Evolutionary conservation across 2,329 filamentous ascomycete species (phyloP), one percentile per base, ranked within the genome.

Genomic region (Venturia nashicola): DNA sequence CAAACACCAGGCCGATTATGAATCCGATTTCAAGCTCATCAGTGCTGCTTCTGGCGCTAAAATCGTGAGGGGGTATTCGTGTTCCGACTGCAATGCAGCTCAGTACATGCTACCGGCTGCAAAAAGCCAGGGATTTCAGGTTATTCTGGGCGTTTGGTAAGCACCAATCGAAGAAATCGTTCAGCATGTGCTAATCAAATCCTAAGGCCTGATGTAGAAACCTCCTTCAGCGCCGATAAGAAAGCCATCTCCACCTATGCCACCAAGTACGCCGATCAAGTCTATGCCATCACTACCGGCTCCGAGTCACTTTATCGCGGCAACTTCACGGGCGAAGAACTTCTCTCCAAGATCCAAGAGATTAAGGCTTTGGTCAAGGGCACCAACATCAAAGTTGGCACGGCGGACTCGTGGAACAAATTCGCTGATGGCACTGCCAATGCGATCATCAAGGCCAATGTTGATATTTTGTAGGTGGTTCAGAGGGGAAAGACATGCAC

Each of bases 361-460:
- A 82, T 88, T 67, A 83, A 85, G 76, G 72, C 76, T 48, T 76
- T 81, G 40, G 72, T 86, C 71, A 78, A 81, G 68, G 72, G 72
- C 34, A 68, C 68, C 66, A 75, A 75, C 46, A 77, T 85, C 69
- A 82, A 80, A 68, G 78, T 88, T 55, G 86, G 87, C 61, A 88
- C 85, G 12, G 87, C 86, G 8, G 87, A 90, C 75, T 84, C 80
- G 71, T 90, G 87, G 87, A 89, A 89, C 77, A 88, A 87, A 75
- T 86, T 80, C 70, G 79, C 82, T 59, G 86, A 89, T 71, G 86
- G 86, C 46, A 88, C 86, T 34, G 86, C 83, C 46, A 83, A 89
- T 72, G 77, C 82, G 16, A 76, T 89, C 67, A 82, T 89, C 69
- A 73, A 74, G 62, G 80, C 80, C 59, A 82, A 80, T 61, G 84